phyloP scores from a whole-genome alignment of 495 filamentous ascomycete species.

The Diplogelasinospora grovesii region DNA sequence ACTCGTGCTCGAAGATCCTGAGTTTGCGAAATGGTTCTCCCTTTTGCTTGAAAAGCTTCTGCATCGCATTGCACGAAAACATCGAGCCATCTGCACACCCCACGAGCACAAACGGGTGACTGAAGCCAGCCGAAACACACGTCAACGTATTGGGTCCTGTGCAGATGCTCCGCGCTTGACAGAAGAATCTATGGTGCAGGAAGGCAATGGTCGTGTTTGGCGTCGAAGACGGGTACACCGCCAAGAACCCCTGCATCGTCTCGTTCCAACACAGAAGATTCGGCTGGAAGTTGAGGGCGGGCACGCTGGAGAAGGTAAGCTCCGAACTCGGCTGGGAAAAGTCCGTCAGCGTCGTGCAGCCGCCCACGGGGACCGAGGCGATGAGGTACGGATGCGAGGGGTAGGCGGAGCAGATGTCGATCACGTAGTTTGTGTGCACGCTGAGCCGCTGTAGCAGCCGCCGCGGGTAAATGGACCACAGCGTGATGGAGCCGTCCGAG shows the following conservation, averaged over 20 bases:
- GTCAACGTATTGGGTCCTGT: slow-evolving; percentile 37
- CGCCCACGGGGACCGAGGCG: slow-evolving; percentile 40
- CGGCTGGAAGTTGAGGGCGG: slow-evolving; percentile 40
- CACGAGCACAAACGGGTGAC: slow-evolving; percentile 38
- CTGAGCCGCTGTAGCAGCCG: slow-evolving; percentile 32
- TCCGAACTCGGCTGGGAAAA: slow-evolving; percentile 38
- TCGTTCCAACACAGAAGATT: slow-evolving; percentile 42
- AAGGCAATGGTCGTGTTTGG: slow-evolving; percentile 41
- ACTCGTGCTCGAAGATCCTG: slow-evolving; percentile 43
- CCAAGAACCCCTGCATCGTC: slow-evolving; percentile 38
- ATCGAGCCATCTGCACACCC: slow-evolving; percentile 41
- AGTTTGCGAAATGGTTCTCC: slow-evolving; percentile 37
- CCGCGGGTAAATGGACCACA: slow-evolving; percentile 42
- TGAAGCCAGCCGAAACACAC: slow-evolving; percentile 35
- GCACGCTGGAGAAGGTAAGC: slow-evolving; percentile 38
- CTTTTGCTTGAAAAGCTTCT: slow-evolving; percentile 38
- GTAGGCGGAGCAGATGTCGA: slow-evolving; percentile 42
- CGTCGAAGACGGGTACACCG: slow-evolving; percentile 38
- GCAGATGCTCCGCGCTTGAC: slow-evolving; percentile 38
- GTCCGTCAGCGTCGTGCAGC: slow-evolving; percentile 39
- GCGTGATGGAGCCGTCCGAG: slow-evolving; percentile 39
- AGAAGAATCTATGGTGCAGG: slow-evolving; percentile 38
- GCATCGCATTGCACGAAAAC: slow-evolving; percentile 39
- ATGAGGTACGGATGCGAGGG: slow-evolving; percentile 40
- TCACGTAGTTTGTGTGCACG: slow-evolving; percentile 36